phyloP scores from a whole-genome alignment of 495 filamentous ascomycete genomes.

The Trichoderma asperelloides region DNA sequence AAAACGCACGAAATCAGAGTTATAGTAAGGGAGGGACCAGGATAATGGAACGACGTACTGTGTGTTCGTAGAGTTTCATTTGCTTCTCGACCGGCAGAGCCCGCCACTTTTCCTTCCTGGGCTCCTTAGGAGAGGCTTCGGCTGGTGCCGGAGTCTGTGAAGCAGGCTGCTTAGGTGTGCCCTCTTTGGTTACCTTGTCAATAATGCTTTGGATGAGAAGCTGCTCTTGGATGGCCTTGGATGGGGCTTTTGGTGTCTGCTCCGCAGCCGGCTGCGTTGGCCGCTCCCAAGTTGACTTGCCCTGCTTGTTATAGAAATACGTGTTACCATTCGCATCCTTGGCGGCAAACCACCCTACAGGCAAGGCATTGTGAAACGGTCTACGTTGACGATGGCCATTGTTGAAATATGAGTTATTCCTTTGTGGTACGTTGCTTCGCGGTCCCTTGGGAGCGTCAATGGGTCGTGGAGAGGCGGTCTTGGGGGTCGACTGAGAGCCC shows the following conservation, averaged over 20 bases:
- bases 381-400: conserved; percentile 19
- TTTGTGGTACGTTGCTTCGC: conserved; percentile 53
- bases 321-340: conserved; percentile 54
- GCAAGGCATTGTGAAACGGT: conserved; percentile 32
- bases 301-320: conserved; percentile 74
- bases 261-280: conserved; percentile 56
- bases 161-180: conserved; percentile 29
- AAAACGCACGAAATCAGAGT: neutral
- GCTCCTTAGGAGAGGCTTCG: conserved; percentile 48
- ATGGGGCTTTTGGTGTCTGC: conserved; percentile 12
- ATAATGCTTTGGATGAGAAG: conserved; percentile 73
- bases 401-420: conserved; percentile 47
- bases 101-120: conserved; percentile 76
- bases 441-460: conserved; percentile 53
- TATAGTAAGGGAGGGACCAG: neutral
- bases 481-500: conserved; percentile 11
- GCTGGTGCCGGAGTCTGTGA: conserved; percentile 58
- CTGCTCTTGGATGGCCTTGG: conserved; percentile 45
- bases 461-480: conserved; percentile 20
- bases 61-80: conserved; percentile 88
- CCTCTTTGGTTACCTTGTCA: conserved; percentile 66
- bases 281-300: conserved; percentile 68
- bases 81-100: conserved; percentile 72
- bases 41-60: conserved; percentile 43
- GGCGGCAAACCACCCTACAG: conserved; percentile 72